These are phyloP conservation scores for Anthracocystis panici-leucophaei DNA, from an alignment of 1,284 basidiomycete species.

Conservation along the genomic window DNA sequence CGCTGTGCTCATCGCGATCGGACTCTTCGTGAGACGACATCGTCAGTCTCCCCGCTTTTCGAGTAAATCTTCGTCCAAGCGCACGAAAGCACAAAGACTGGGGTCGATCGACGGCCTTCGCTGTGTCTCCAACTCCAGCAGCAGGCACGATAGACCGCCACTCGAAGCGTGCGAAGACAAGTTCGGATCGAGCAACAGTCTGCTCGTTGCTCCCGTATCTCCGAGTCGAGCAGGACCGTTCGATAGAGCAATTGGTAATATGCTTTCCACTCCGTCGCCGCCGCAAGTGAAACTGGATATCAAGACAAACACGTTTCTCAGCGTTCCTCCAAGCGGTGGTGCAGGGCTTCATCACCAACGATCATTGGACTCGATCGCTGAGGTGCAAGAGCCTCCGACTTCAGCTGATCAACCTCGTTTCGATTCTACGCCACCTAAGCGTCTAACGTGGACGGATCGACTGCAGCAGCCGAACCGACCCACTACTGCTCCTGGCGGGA, in stretches of 20 bases:
- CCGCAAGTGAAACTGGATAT: not conserved
- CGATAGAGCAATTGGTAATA: slow-evolving; percentile 17
- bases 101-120: slow-evolving; percentile 17
- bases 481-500: slow-evolving; percentile 13
- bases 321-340: not conserved
- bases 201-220: not conserved
- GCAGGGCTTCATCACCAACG: slow-evolving; percentile 8
- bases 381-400: slow-evolving; percentile 24
- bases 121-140: not conserved
- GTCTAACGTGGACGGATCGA: slow-evolving; percentile 13
- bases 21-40: slow-evolving; percentile 14
- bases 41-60: not conserved
- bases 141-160: not conserved
- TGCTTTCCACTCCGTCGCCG: not conserved
- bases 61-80: not conserved
- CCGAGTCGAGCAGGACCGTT: slow-evolving; percentile 11
- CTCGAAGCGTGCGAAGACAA: slow-evolving; percentile 5
- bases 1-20: not conserved
- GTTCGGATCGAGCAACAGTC: slow-evolving; percentile 5
- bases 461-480: slow-evolving; percentile 3
- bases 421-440: slow-evolving; percentile 1
- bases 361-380: slow-evolving; percentile 40
- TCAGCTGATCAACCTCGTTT: too few species aligned
- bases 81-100: slow-evolving; percentile 10
- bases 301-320: not conserved